phyloP scores from a whole-genome alignment of 176 grass and related monocot genomes.

The Paspalum notatum region DNA sequence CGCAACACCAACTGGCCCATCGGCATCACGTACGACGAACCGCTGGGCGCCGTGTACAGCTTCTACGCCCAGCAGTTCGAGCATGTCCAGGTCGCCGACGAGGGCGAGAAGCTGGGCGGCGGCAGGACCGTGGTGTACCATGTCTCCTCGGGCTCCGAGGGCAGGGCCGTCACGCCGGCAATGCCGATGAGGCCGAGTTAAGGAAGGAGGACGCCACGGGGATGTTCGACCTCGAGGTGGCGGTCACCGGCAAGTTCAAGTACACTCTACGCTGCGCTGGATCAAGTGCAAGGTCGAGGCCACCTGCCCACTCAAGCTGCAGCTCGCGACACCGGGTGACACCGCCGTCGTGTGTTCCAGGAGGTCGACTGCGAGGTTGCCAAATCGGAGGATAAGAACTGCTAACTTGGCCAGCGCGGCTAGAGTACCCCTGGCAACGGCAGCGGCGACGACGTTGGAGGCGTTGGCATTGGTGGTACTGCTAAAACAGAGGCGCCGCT shows the following conservation, averaged over 20 bases:
- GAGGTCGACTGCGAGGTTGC: slow-evolving; percentile 3
- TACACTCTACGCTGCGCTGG: not conserved
- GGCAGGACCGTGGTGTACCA: slow-evolving; percentile 43
- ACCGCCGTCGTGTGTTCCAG: not conserved
- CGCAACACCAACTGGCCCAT: slow-evolving; percentile 55
- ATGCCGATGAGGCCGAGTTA: slow-evolving; percentile 39
- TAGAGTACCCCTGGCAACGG: too few relatives aligned
- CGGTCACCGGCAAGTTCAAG: slow-evolving; percentile 34
- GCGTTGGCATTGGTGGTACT: too few relatives aligned
- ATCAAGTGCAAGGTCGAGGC: slow-evolving; percentile 40
- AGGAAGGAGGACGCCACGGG: slow-evolving; percentile 39
- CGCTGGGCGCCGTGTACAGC: slow-evolving; percentile 36
- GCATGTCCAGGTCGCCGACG: slow-evolving; percentile 27
- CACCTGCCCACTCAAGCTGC: slow-evolving; percentile 39
- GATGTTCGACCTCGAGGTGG: slow-evolving; percentile 45
- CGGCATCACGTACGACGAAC: slow-evolving; percentile 33
- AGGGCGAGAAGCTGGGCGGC: not conserved
- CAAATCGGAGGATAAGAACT: slow-evolving; percentile 16
- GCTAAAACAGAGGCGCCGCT: too few relatives aligned
- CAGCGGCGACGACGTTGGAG: too few relatives aligned
- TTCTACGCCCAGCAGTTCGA: slow-evolving; percentile 55
- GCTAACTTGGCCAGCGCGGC: too few relatives aligned
- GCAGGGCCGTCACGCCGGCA: not conserved
- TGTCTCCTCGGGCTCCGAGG: not conserved
- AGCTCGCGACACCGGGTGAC: slow-evolving; percentile 33